A percentile compares a stretch with the other conserved stretches of the same genome.
Evolutionary conservation across 73 alveolate species (phyloP).

Genomic region (Paramecium octaurelia): DNA sequence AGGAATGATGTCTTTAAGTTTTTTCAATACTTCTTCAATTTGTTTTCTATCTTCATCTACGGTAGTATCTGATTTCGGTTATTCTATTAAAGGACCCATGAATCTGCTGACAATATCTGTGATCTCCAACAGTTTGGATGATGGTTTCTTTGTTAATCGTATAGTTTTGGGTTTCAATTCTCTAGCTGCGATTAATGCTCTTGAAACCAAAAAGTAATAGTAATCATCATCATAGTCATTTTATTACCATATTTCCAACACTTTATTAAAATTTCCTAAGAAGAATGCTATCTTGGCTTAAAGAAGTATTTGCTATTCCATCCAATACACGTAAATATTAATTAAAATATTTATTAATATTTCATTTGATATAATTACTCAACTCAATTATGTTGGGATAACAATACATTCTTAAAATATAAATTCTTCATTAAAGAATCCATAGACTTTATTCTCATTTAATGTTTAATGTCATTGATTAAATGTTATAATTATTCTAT

Average conservation of each 20-base stretch:
- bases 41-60: constrained; percentile 26
- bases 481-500: background rate
- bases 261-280: constrained; percentile 22
- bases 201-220: constrained; percentile 22
- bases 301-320: constrained; percentile 17
- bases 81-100: background rate
- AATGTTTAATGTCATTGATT: background rate
- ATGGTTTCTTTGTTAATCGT: constrained; percentile 4
- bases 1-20: constrained; percentile 20
- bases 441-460: background rate
- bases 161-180: constrained; percentile 39
- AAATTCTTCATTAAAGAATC: background rate
- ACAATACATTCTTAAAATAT: too few species aligned
- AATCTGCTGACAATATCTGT: constrained; percentile 23
- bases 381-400: background rate
- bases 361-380: background rate
- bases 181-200: constrained; percentile 42
- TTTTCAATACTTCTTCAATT: background rate
- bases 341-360: background rate
- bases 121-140: background rate
- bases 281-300: constrained; percentile 19
- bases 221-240: constrained; percentile 8
- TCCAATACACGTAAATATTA: background rate
- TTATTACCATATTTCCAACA: constrained; percentile 30
- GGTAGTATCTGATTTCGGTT: background rate